Base-by-base conservation (phyloP, 306 rosid genomes). In the Cucumis hystrix region DNA sequence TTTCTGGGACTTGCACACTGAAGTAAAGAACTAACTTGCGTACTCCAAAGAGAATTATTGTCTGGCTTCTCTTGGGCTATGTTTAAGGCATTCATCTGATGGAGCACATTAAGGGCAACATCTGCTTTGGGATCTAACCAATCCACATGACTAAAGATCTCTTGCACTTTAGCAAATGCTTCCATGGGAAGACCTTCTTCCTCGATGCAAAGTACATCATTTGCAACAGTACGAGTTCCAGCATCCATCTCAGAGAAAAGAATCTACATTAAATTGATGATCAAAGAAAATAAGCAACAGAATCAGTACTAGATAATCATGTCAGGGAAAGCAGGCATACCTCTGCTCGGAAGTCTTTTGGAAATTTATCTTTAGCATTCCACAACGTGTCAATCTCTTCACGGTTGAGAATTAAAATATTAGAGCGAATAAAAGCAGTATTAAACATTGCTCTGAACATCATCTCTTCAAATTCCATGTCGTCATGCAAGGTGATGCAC, bases 241-340 rank as follows among this genome's bases (percentile, higher is more conserved):
- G 97, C 92, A 85, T 95, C 97, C 86, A 92, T 86, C 87, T 92
- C 97, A 70, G 97, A 89, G 91, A 95, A 92, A 85, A 95, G 88
- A 80, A 90, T 87, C 97, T 95, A 77, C 85, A 86, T 41, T 83
- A 85, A 79, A 83, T 79, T 75, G 77, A 76, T 58, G 82, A 73
- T 80, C 86, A 79, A 75, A 70, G 69, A 81, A 69, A 41, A 39
- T 30, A 45, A 41, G 64, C 65, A 41, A 81, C 54, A 23, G 25
- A 66, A 16, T 51, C 70, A 79, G 61, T 51, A 47, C 61, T 72
- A 70, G 81, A 77, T 55, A 64, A 76, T 68, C 81, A 75, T 61
- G 68, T 39, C 55, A 62, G 60, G 55, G 60, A 74, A 52, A 66
- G 57, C 55, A 85, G 62, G 77, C 84, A 79, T 85, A 95, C 98